Evolutionary conservation across 78 protist genomes (phyloP).

Genomic region (Diacronema lutheri): DNA sequence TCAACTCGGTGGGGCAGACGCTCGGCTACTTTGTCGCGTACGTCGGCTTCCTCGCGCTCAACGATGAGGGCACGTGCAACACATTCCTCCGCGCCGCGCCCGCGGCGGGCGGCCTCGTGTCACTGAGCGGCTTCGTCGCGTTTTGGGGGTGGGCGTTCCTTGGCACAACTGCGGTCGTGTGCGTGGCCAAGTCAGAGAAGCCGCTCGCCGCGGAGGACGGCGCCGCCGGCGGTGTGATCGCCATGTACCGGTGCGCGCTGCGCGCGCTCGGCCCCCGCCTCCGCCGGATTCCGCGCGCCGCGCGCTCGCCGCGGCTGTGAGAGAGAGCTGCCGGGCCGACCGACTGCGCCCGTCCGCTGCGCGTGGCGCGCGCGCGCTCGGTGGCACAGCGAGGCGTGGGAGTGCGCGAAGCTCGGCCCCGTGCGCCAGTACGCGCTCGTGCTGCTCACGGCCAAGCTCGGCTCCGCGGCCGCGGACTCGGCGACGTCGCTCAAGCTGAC

Average conservation of each 20-base stretch:
- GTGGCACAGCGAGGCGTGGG: no score
- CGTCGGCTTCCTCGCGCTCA: conserved; percentile 29
- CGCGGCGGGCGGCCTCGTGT: background rate
- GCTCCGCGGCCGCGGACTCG: conserved; percentile 7
- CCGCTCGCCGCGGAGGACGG: no score
- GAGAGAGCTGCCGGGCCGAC: no score
- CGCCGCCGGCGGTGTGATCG: no score
- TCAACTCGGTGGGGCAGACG: conserved; percentile 37
- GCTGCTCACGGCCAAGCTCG: background rate
- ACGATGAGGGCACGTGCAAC: background rate
- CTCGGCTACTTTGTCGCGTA: conserved; percentile 23
- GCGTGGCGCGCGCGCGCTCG: no score
- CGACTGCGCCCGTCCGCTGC: no score
- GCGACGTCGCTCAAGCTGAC: background rate
- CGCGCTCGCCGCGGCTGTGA: no score
- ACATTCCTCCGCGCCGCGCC: background rate
- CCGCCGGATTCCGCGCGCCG: no score
- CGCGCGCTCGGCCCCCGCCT: no score
- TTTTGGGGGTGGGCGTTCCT: conserved; percentile 42
- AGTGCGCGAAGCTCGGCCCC: background rate
- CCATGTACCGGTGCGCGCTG: no score
- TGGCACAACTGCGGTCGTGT: background rate
- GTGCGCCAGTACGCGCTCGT: conserved; percentile 16
- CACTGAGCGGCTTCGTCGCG: conserved; percentile 12
- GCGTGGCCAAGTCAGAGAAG: background rate